Evolutionary conservation across 2,329 filamentous ascomycete species (phyloP).

Genomic region (Davidsoniella virescens): DNA sequence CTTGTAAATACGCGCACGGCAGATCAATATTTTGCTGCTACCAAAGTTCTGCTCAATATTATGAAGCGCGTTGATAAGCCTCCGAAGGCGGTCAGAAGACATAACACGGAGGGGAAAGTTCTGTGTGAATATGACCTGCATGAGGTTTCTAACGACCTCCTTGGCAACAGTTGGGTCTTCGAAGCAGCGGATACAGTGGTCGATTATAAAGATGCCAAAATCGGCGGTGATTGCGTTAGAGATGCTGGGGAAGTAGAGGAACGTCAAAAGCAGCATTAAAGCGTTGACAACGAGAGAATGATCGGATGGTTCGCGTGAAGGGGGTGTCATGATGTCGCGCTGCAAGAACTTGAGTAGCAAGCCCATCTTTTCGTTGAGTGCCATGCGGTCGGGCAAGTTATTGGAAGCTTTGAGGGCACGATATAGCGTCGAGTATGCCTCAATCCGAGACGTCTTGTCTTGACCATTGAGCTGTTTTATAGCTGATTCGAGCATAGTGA

Average conservation of each 20-base stretch:
- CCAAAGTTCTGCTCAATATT: slow-evolving; percentile 56
- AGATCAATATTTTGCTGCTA: slow-evolving; percentile 66
- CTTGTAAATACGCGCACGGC: slow-evolving; percentile 63
- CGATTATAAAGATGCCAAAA: slow-evolving; percentile 64
- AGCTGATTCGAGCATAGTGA: slow-evolving; percentile 71
- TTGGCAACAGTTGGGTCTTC: slow-evolving; percentile 56
- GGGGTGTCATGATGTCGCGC: slow-evolving; percentile 55
- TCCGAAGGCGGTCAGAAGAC: slow-evolving; percentile 52
- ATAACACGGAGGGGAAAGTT: slow-evolving; percentile 62
- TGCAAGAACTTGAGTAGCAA: slow-evolving; percentile 68
- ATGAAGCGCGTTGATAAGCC: slow-evolving; percentile 54
- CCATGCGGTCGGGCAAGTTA: slow-evolving; percentile 58
- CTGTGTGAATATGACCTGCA: slow-evolving; percentile 67
- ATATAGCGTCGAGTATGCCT: slow-evolving; percentile 72
- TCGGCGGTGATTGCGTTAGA: slow-evolving; percentile 56
- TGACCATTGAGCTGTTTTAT: slow-evolving; percentile 63
- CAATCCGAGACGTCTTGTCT: slow-evolving; percentile 56
- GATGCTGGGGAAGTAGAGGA: slow-evolving; percentile 60
- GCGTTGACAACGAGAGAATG: slow-evolving; percentile 60
- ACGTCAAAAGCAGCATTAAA: slow-evolving; percentile 57
- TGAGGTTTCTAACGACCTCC: slow-evolving; percentile 58
- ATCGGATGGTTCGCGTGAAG: slow-evolving; percentile 40
- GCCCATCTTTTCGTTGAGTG: slow-evolving; percentile 59
- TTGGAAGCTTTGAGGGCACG: slow-evolving; percentile 66
- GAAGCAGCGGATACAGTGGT: slow-evolving; percentile 61